Evolutionary conservation across 306 rosid genomes (phyloP), one percentile per base, ranked within the genome.

Genomic region (Rosa rugosa): DNA sequence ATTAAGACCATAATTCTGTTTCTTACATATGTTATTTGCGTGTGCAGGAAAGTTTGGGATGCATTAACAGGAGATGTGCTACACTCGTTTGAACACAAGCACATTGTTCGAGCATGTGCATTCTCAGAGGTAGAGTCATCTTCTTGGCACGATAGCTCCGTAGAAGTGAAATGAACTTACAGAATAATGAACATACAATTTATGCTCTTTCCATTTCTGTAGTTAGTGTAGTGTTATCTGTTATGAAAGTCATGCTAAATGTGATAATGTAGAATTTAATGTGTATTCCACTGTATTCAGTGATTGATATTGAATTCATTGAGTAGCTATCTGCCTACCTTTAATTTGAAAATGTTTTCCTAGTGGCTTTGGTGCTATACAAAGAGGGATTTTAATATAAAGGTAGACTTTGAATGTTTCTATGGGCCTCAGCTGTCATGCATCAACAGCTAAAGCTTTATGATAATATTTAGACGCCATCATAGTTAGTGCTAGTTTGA

Each of bases 51-150:
- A 91, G 89, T 93, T 70, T 96, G 99, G 99, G 97, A 96, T 85
- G 99, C 99, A 34, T 87, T 96, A 82, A 82, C 98, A 1, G 99
- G 99, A 50, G 96, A 96, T 86, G 97, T 79, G 72, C 83, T 91
- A 45, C 99, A 96, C 80, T 90, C 97, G 59, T 96, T 96, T 82
- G 99, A 96, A 75, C 99, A 96, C 85, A 96, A 96, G 83, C 99
- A 96, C 88, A 96, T 96, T 83, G 99, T 87, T 74, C 93, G 99
- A 68, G 98, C 99, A 75, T 93, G 98, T 81, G 88, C 96, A 11
- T 93, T 96, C 77, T 93, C 99, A 23, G 96, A 96, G 99, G 99
- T 93, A 82, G 69, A 34, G 53, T 73, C 81, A 38, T 56, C 5
- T 60, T 25, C 36, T 40, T 40, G 31, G 3, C 57, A 31, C n/a